Evolutionary conservation across 768 basidiomycete species (phyloP), one percentile per base, ranked within the genome.

Genomic region (Chalciporus piperatus): DNA sequence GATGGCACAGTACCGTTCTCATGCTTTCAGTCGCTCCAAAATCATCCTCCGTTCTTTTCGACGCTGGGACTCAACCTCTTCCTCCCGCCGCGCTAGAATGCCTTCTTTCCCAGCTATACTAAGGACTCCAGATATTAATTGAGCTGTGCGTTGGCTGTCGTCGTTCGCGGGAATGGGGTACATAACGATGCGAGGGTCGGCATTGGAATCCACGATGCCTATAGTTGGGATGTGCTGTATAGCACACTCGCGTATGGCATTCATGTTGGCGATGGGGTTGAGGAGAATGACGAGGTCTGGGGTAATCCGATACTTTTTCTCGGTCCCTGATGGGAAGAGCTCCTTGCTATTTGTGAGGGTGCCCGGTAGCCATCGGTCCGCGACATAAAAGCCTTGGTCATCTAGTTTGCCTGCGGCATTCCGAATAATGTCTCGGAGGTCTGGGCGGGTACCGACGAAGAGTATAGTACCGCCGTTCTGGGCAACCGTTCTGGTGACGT

Each of bases 91-190:
- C 19, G 87, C 66, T 45, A 79, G 78, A 46, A 80, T 75, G 13
- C 89, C 88, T 64, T 92, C 88, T 54, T 82, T 75, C 2, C 92
- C 87, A 2, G 97, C 97, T 54, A 97, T 79, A 58, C 92, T 92
- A 51, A 99, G 73, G 9, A 97, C 82, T 11, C 96, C 96, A 1
- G 87, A 83, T 51, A 99, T 80, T 38, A 99, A 74, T 62, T 98
- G 96, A 40, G 92, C 92, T 14, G 94, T 88, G 41, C 94, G 81
- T 10, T 87, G 79, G 64, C 84, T 92, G 72, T 99, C 97, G 72
- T 96, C 92, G 69, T 98, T 99, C n/a, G 92, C 94, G 0, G 94
- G 95, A 63, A 99, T 98, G 39, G 97, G 89, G 69, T 97, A 98
- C 80, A 98, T 97, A 55, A 99, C 95, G 35, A 93, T 78, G 22